Base-by-base conservation (phyloP, 306 rosid species). In the Cicer judaicum region DNA sequence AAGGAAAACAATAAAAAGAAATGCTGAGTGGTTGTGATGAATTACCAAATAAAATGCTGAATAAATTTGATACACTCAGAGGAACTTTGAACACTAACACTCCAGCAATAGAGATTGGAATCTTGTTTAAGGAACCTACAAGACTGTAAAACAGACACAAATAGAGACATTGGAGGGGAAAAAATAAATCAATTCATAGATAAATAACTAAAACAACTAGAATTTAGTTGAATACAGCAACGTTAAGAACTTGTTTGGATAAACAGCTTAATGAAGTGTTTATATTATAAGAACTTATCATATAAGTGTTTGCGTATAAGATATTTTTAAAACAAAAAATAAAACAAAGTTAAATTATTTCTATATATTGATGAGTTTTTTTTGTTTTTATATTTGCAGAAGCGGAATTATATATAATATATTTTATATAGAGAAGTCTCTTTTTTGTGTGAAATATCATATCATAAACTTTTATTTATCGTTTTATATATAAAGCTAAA, bases 111-210 rank as follows among this genome's bases (percentile, higher is more conserved):
- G 98, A 93, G 64, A 93, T 72, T 5, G 96, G 98, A 87, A 91
- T 91, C 88, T 93, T 91, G 93, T 93, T 93, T 41, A 93, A 82
- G 78, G 98, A 93, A 76, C 98, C 98, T 60, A 88, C 98, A 44
- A 93, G 82, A 82, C 98, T 93, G 86, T 64, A 40, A 71, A 76
- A 56, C 55, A 76, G 54, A 49, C 79, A 71, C 67, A 72, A 48
- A 61, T 16, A 24, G 24, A 57, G 68, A 67, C 46, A 60, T 14
- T 19, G 18, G 10, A 47, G 5, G 15, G n/a, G 29, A 12, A 11
- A 19, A 66, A 77, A 34, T 2, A 79, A 67, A 18, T 56, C 57
- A 44, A 21, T 62, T 0, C 18, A 72, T 7, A 48, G 47, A 29
- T 48, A 72, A 50, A 57, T 68, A 15, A 16, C 12, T 13, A 49